Evolutionary conservation across 768 basidiomycete species (phyloP).

Genomic region (Auricularia auricula-judae): DNA sequence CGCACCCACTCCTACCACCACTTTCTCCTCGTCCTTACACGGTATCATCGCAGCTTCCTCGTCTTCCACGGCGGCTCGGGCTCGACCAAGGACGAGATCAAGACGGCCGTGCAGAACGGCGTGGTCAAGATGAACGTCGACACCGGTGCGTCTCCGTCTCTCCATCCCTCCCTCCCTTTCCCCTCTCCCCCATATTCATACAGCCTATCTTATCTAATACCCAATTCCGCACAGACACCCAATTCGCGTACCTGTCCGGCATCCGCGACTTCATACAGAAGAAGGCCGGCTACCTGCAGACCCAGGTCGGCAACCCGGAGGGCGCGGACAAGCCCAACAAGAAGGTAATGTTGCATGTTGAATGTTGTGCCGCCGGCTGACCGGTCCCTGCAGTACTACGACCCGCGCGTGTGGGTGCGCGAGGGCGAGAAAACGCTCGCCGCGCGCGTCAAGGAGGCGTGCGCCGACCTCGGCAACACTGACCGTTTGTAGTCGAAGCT

Average conservation of each 20-base stretch:
- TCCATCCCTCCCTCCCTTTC: not conserved
- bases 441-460: slow-evolving; percentile 88
- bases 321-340: slow-evolving; percentile 98
- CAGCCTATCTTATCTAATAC: not conserved
- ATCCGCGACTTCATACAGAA: slow-evolving; percentile 82
- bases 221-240: slow-evolving; percentile 43
- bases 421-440: slow-evolving; percentile 92
- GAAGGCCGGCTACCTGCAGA: slow-evolving; percentile 79
- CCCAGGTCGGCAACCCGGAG: slow-evolving; percentile 96
- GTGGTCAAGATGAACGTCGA: slow-evolving; percentile 99
- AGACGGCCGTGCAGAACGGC: slow-evolving; percentile 79
- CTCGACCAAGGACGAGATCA: slow-evolving; percentile 92
- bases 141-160: slow-evolving; percentile 38
- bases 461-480: slow-evolving; percentile 71
- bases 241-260: slow-evolving; percentile 83
- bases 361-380: not conserved
- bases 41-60: slow-evolving; percentile 55
- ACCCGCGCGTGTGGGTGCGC: slow-evolving; percentile 97
- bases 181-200: slow-evolving; percentile 4
- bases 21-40: not conserved
- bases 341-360: slow-evolving; percentile 45
- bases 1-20: not conserved
- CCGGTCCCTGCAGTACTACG: slow-evolving; percentile 51
- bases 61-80: slow-evolving; percentile 99
- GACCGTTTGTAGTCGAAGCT: not conserved